Evolutionary conservation across 257 asterid species (phyloP).

Genomic region (Anisodus tanguticus): DNA sequence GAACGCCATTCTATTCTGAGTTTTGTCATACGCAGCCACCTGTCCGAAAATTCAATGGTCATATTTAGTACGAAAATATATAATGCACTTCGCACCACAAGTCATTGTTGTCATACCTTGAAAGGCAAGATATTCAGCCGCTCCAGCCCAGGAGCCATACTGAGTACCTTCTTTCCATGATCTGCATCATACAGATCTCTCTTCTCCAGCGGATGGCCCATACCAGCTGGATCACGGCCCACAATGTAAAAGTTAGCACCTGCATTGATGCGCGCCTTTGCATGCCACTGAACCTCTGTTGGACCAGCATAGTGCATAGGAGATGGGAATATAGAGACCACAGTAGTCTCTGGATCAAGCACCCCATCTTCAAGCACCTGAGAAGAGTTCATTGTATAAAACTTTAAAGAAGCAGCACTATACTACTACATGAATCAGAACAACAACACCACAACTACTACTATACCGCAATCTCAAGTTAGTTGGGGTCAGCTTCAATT

Average conservation of each 20-base stretch:
- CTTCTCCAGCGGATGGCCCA: slow-evolving; percentile 89
- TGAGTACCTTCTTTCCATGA: slow-evolving; percentile 92
- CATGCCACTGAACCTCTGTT: slow-evolving; percentile 98
- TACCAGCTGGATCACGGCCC: slow-evolving; percentile 95
- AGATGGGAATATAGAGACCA: slow-evolving; percentile 93
- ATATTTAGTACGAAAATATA: slow-evolving; percentile 18
- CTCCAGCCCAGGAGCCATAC: slow-evolving; percentile 97
- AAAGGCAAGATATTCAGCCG: slow-evolving; percentile 86
- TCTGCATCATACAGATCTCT: slow-evolving; percentile 95
- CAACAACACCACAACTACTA: not conserved
- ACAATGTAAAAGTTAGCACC: slow-evolving; percentile 95
- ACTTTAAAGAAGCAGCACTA: not conserved
- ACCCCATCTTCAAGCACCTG: slow-evolving; percentile 95
- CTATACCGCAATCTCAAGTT: not conserved
- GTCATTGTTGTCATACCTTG: slow-evolving; percentile 51
- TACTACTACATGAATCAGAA: not conserved
- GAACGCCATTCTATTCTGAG: slow-evolving; percentile 86
- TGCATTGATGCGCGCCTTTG: slow-evolving; percentile 95
- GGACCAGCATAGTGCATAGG: slow-evolving; percentile 99
- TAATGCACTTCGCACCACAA: not conserved
- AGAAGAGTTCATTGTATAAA: not conserved
- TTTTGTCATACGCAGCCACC: slow-evolving; percentile 98
- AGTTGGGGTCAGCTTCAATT: not conserved
- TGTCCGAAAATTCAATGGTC: slow-evolving; percentile 32
- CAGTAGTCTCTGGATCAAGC: slow-evolving; percentile 89